Evolutionary conservation across 257 asterid genomes (phyloP), one percentile per base, ranked within the genome.

Genomic region (Solanum gandarillasii): DNA sequence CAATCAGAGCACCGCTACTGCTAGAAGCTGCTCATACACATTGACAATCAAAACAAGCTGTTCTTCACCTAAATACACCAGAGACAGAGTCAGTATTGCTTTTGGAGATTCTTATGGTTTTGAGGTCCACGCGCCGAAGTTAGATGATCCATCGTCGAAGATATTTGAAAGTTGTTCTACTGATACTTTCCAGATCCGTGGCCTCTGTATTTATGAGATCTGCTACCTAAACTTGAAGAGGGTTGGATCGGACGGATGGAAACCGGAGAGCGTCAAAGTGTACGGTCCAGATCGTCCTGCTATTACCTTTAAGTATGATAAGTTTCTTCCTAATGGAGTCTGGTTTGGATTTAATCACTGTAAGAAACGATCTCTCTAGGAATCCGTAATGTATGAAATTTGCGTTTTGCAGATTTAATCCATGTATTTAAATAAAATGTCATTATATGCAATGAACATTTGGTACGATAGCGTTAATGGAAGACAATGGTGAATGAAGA

Each of bases 171-270:
- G 90, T 60, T 89, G 94, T 38, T 92, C 94, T 12, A 89, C 67
- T 6, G 91, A 92, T 70, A 89, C 90, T 14, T 92, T 92, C 41
- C 72, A 81, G 89, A 88, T 90, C 60, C 16, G 35, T 12, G 94
- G 93, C 9, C 90, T 89, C 0, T 91, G 92, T 71, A 84, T 87
- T 36, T 87, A 91, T 74, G 87, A 68, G 34, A 86, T 92, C 32
- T 92, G 93, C 43, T 88, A 90, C 29, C 52, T 90, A 62, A 84
- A 86, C 87, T 85, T 92, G 87, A 85, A 62, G 89, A 89, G 91
- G 85, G 87, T 87, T 4, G 95, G 95, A 84, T 87, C 93, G 12
- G 95, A 92, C 79, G 93, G 94, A 3, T 92, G 94, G 93, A 88
- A 86, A 86, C 93, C 94, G 6, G 89, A 91, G 70, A 88, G 68